Conservation (phyloP, 1,139 yeast genomes). For the Geotrichum phurueaensis region DNA sequence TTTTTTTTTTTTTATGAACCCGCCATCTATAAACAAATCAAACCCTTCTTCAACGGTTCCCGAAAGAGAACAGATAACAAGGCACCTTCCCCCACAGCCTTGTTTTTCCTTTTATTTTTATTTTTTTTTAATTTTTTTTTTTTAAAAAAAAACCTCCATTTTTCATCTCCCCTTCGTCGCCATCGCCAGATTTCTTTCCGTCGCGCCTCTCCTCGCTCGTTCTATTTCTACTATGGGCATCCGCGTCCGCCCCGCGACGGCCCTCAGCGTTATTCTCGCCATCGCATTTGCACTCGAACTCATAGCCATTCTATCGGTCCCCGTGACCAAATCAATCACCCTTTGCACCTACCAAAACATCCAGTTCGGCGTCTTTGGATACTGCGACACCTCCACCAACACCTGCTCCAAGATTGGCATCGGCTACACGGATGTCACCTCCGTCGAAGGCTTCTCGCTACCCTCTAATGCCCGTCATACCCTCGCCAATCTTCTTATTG, state of each 20-base stretch:
- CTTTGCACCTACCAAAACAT: slow-evolving; percentile 48
- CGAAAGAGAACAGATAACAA: too few species aligned
- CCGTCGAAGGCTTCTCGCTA: slow-evolving; percentile 43
- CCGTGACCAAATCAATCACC: slow-evolving; percentile 48
- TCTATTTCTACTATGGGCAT: slow-evolving; percentile 28
- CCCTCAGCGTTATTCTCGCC: slow-evolving; percentile 39
- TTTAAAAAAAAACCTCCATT: too few species aligned
- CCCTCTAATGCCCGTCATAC: slow-evolving; percentile 57
- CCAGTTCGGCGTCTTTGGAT: slow-evolving; percentile 83
- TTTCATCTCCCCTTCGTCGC: background rate
- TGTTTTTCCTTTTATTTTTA: too few species aligned
- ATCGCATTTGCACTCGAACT: slow-evolving; percentile 51
- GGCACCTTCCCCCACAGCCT: too few species aligned
- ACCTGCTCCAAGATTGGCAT: slow-evolving; percentile 48
- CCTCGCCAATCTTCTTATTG: slow-evolving; percentile 64
- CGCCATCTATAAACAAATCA: too few species aligned
- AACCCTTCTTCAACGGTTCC: too few species aligned
- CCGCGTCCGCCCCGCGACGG: slow-evolving; percentile 37
- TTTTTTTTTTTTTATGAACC: too few species aligned
- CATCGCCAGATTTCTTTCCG: background rate
- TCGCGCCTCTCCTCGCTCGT: background rate
- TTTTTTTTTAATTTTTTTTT: background rate
- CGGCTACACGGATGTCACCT: slow-evolving; percentile 41
- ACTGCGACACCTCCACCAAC: slow-evolving; percentile 45
- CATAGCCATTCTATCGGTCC: slow-evolving; percentile 56